Conservation (phyloP, 208 protist species). For the Acanthamoeba triangularis region DNA sequence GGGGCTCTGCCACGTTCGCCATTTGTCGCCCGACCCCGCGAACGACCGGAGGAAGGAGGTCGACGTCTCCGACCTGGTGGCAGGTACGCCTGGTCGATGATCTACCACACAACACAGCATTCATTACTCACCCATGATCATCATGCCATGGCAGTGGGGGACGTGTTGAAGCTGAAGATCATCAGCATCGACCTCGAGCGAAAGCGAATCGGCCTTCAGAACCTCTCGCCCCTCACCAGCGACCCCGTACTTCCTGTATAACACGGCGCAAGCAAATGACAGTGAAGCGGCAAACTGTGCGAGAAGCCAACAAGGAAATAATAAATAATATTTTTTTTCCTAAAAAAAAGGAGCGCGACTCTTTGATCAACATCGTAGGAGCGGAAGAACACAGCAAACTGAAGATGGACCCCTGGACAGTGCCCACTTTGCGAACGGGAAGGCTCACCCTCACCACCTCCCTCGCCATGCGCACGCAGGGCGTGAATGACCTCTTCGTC, state of each 20-base stretch:
- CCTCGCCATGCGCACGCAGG: neutral
- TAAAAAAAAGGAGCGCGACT: too few species aligned
- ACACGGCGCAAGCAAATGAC: too few species aligned
- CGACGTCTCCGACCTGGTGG: neutral
- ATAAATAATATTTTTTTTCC: too few species aligned
- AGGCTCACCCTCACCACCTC: neutral
- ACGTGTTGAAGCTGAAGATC: neutral
- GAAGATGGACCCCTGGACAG: neutral
- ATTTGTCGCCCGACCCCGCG: neutral
- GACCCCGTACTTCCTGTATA: too few species aligned
- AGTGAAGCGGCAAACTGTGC: too few species aligned
- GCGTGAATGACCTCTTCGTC: neutral
- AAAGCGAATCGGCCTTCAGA: neutral
- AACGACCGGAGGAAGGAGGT: neutral
- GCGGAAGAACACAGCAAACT: too few species aligned
- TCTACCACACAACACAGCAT: too few species aligned
- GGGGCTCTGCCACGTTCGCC: neutral
- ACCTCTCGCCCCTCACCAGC: neutral
- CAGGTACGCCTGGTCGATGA: neutral
- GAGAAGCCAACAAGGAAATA: too few species aligned
- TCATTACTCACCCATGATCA: neutral
- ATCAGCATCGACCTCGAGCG: neutral
- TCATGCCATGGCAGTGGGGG: neutral
- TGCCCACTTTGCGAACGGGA: neutral
- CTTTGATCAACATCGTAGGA: too few species aligned